A percentile compares a stretch with the other conserved stretches of the same genome.
phyloP scores from a whole-genome alignment of 2,329 filamentous ascomycete species.

The Coniella lustricola region DNA sequence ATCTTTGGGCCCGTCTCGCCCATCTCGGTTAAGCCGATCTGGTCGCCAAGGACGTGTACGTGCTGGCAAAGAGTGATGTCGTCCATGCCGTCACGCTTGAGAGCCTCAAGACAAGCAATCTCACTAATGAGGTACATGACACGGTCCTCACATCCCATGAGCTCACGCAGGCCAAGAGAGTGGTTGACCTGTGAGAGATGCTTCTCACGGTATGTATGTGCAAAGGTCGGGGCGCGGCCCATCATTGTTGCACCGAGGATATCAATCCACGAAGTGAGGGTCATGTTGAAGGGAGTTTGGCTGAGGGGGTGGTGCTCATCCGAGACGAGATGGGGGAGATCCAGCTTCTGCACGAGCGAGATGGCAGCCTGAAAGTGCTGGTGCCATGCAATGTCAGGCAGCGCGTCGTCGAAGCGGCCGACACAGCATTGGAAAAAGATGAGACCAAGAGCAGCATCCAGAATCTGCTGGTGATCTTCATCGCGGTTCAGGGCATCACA shows the following conservation, averaged over 20 bases:
- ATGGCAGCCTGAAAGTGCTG: constrained; percentile 92
- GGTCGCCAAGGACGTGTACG: constrained; percentile 78
- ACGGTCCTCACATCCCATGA: constrained; percentile 96
- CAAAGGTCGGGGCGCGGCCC: constrained; percentile 77
- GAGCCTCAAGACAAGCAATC: constrained; percentile 88
- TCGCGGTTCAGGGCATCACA: constrained; percentile 76
- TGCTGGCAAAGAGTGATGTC: constrained; percentile 82
- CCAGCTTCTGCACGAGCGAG: constrained; percentile 76
- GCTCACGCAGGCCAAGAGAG: constrained; percentile 70
- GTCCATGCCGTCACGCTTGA: constrained; percentile 77
- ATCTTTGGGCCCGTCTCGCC: constrained; percentile 51
- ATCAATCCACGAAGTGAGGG: constrained; percentile 89
- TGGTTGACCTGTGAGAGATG: constrained; percentile 62
- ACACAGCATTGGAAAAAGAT: constrained; percentile 96
- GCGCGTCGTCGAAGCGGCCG: constrained; percentile 72
- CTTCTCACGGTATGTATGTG: constrained; percentile 93
- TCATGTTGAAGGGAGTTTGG: constrained; percentile 90
- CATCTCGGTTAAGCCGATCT: constrained; percentile 75
- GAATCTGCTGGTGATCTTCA: constrained; percentile 76
- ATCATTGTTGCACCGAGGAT: constrained; percentile 92
- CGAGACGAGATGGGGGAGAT: constrained; percentile 63
- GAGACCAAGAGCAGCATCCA: constrained; percentile 88
- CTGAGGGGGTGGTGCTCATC: constrained; percentile 50
- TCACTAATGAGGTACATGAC: constrained; percentile 98
- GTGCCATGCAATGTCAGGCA: constrained; percentile 93